Evolutionary conservation across 441 rosid species (phyloP).

Genomic region (Erodium texanum): DNA sequence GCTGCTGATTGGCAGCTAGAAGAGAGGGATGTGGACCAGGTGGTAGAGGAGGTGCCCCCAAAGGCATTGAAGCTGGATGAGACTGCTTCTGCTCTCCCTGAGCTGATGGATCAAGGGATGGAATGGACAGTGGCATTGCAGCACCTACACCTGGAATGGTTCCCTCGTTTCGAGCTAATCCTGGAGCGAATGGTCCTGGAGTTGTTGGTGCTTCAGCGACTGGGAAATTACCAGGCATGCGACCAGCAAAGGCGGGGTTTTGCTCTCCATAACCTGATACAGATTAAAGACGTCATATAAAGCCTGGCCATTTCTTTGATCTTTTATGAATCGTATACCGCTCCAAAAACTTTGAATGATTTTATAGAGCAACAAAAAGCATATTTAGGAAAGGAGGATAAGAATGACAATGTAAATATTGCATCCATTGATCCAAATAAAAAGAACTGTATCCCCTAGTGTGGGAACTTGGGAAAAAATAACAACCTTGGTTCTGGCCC

Average conservation of each 20-base stretch:
- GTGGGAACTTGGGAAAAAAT: slow-evolving; percentile 5
- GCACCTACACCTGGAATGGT: slow-evolving; percentile 92
- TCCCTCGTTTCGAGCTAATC: slow-evolving; percentile 79
- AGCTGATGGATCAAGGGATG: slow-evolving; percentile 53
- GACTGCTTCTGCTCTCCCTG: slow-evolving; percentile 82
- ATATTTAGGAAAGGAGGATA: neutral
- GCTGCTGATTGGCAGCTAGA: slow-evolving; percentile 62
- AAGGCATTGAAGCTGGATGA: slow-evolving; percentile 51
- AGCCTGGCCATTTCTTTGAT: neutral
- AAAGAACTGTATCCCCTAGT: neutral
- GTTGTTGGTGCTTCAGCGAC: slow-evolving; percentile 58
- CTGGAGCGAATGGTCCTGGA: slow-evolving; percentile 75
- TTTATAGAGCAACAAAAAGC: neutral
- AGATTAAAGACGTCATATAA: slow-evolving; percentile 4
- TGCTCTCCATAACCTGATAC: slow-evolving; percentile 74
- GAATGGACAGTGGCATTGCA: slow-evolving; percentile 67
- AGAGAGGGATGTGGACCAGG: slow-evolving; percentile 98
- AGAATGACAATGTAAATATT: neutral
- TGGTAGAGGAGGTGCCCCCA: slow-evolving; percentile 90
- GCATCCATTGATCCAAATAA: neutral
- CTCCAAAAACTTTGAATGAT: neutral
- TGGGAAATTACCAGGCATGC: slow-evolving; percentile 66
- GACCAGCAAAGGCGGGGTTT: slow-evolving; percentile 57
- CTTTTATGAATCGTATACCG: neutral
- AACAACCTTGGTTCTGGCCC: slow-evolving; percentile 70